phyloP scores from a whole-genome alignment of 768 basidiomycete species.

The Leucogyrophana mollusca region DNA sequence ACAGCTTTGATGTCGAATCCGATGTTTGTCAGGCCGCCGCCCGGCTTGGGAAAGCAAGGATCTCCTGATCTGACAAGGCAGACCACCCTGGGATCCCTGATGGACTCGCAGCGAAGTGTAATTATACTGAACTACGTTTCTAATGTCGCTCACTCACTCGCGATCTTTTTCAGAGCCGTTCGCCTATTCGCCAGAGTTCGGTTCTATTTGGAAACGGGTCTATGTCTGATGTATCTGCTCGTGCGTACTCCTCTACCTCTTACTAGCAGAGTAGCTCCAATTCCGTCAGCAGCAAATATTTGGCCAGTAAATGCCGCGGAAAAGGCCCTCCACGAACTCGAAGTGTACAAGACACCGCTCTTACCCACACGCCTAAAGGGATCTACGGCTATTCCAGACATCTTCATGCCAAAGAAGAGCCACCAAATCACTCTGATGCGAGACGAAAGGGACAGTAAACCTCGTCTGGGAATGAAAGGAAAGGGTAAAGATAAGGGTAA shows the following conservation, averaged over 20 bases:
- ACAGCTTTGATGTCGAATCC: constrained; percentile 62
- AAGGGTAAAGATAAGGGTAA: constrained; percentile 36
- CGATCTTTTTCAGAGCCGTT: constrained; percentile 36
- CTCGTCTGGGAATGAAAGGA: constrained; percentile 45
- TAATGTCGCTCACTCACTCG: constrained; percentile 5
- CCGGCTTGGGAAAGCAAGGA: constrained; percentile 21
- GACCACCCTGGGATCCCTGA: constrained; percentile 57
- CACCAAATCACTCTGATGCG: constrained; percentile 56
- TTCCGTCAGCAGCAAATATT: constrained; percentile 18
- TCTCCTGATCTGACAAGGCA: constrained; percentile 26
- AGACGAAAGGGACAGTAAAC: constrained; percentile 50
- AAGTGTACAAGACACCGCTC: constrained; percentile 78
- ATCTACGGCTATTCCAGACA: constrained; percentile 49
- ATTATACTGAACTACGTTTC: constrained; percentile 2
- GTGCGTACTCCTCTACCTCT: constrained; percentile 21
- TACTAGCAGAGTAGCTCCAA: constrained; percentile 15
- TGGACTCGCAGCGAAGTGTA: constrained; percentile 56
- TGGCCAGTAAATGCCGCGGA: constrained; percentile 54
- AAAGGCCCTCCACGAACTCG: constrained; percentile 66
- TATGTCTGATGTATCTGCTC: constrained; percentile 30
- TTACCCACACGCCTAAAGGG: constrained; percentile 56
- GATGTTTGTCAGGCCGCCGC: constrained; percentile 65
- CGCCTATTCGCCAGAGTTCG: constrained; percentile 52
- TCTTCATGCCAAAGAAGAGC: constrained; percentile 55
- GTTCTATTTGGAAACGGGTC: constrained; percentile 45